Base-by-base conservation (phyloP, 1,284 basidiomycete genomes). In the Cryptococcus maquisensis region DNA sequence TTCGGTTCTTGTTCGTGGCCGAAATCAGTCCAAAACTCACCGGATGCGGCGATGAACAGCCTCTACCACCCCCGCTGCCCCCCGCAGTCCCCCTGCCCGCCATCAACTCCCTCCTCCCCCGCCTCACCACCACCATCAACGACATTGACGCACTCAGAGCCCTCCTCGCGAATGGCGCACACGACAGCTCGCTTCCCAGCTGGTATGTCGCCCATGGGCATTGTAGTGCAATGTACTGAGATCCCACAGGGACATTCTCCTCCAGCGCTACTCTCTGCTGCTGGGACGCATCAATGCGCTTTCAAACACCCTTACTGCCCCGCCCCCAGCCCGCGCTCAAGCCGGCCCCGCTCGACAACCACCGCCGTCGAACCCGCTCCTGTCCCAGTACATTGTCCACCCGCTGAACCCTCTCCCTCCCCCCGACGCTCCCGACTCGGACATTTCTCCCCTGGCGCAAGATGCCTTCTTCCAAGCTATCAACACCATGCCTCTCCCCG, bases 221-320 rank as follows among this genome's bases (percentile, higher is more conserved):
- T 20, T 28, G 39, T 20, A 10, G 12, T 18, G 7, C 5, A 32
- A 28, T 16, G 21, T 13, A 3, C 48, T 42, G 15, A 28, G 8
- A 24, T 7, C 13, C 18, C 15, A 46, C 49, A 74, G 72, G 72
- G 72, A 73, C 47, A 55, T 57, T 1, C 46, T 72, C 0, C 57
- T 74, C 1, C 66, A 72, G 46, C 66, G 71, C 23, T 74, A 74
- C 52, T 62, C 66, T 12, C 53, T 73, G 12, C 60, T 74, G 10
- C 57, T 72, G 15, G 65, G 66, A 13, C 68, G 70, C 16, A 61
- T 72, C 35, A 65, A 66, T 47, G 56, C 64, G 6, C 48, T 74
- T 41, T 65, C 65, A 4, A 51, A 51, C 16, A 65, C 60, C 42
- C 55, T 72, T 39, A 57, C 63, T 9, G 56, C 60, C 43, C 59